These are phyloP conservation scores for Aspergillus unguis DNA, from an alignment of 2,329 filamentous ascomycete genomes.

Conservation along the genomic window DNA sequence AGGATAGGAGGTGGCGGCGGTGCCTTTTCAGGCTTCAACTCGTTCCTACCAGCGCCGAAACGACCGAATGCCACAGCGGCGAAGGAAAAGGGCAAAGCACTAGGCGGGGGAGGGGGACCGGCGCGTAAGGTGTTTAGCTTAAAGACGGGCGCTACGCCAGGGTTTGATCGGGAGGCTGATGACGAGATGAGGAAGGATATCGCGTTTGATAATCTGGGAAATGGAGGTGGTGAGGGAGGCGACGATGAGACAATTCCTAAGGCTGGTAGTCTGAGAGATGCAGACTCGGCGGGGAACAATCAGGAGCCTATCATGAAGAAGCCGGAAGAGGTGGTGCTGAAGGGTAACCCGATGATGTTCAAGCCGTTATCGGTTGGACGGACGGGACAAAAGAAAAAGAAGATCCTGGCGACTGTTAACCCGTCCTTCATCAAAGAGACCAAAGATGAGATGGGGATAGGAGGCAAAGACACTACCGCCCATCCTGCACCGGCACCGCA, in stretches of 20 bases:
- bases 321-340: slow-evolving; percentile 47
- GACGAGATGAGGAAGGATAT: slow-evolving; percentile 34
- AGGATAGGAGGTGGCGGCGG: slow-evolving; percentile 62
- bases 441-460: not conserved
- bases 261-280: slow-evolving; percentile 22
- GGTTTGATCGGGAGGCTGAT: slow-evolving; percentile 66
- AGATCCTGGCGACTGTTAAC: slow-evolving; percentile 23
- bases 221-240: slow-evolving; percentile 21
- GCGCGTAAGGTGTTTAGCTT: slow-evolving; percentile 63
- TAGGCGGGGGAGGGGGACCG: slow-evolving; percentile 28
- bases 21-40: slow-evolving; percentile 77
- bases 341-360: slow-evolving; percentile 82
- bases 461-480: not conserved
- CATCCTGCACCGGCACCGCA: not conserved
- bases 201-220: slow-evolving; percentile 20
- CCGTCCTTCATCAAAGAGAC: slow-evolving; percentile 5
- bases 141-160: slow-evolving; percentile 79
- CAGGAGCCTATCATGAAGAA: slow-evolving; percentile 13
- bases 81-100: slow-evolving; percentile 28
- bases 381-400: slow-evolving; percentile 64
- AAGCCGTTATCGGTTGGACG: slow-evolving; percentile 80
- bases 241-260: slow-evolving; percentile 30
- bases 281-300: slow-evolving; percentile 1
- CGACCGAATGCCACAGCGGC: slow-evolving; percentile 28
- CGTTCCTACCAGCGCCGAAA: slow-evolving; percentile 83